Conservation (phyloP, 139 green algal genomes). For the Ettlia oleoabundans region DNA sequence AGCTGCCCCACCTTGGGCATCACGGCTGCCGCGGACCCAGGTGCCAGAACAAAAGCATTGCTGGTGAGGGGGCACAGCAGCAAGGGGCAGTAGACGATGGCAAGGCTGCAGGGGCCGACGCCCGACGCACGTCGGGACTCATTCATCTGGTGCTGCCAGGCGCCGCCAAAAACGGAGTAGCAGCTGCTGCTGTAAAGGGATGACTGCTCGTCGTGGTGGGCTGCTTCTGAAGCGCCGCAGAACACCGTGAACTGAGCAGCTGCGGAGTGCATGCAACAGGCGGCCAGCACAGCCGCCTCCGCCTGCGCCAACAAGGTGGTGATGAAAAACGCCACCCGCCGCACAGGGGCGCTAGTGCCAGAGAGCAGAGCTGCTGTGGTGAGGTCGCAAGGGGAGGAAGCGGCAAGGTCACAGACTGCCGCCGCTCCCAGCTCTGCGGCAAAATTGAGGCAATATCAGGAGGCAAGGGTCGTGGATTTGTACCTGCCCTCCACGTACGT, state of each 20-base stretch:
- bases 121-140: background rate
- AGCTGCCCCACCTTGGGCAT: conserved; percentile 31
- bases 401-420: conserved; percentile 9
- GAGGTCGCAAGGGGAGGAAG: background rate
- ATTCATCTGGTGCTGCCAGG: conserved; percentile 26
- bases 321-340: conserved; percentile 7
- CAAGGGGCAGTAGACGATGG: conserved; percentile 52
- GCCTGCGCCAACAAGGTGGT: conserved; percentile 24
- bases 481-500: no score
- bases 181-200: conserved; percentile 6
- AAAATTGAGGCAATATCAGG: no score
- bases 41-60: conserved; percentile 67
- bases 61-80: conserved; percentile 53
- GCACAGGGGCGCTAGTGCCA: background rate
- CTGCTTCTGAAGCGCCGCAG: background rate
- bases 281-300: conserved; percentile 20
- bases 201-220: conserved; percentile 24
- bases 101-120: conserved; percentile 12
- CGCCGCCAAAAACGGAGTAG: background rate
- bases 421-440: conserved; percentile 8
- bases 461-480: no score
- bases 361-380: background rate
- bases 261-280: background rate
- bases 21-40: conserved; percentile 2
- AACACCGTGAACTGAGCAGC: conserved; percentile 27